Conservation (phyloP, 2,329 filamentous ascomycete genomes). For the Alternaria brassicae region DNA sequence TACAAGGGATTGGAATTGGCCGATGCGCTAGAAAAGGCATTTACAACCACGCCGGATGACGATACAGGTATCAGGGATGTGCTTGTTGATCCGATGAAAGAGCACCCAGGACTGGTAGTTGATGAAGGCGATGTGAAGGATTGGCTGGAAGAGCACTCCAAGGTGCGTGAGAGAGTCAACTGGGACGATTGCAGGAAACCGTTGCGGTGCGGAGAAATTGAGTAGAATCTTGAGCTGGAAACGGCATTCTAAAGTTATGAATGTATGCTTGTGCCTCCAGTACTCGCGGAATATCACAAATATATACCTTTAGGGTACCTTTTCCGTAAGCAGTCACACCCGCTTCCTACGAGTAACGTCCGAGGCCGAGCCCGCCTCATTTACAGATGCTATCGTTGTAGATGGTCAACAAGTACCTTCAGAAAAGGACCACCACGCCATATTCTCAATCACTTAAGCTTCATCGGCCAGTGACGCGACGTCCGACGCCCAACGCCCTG, state of each 20-base stretch:
- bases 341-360: too few relatives aligned
- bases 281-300: too few relatives aligned
- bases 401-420: neutral
- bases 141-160: slow-evolving; percentile 15
- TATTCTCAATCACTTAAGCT: neutral
- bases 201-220: neutral
- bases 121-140: slow-evolving; percentile 12
- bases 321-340: too few relatives aligned
- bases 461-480: neutral
- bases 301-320: too few relatives aligned
- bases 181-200: neutral
- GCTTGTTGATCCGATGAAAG: slow-evolving; percentile 3
- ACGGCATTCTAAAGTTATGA: too few relatives aligned
- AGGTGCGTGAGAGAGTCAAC: slow-evolving; percentile 1
- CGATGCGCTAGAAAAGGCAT: slow-evolving; percentile 11
- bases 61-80: slow-evolving; percentile 7
- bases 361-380: too few relatives aligned
- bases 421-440: neutral
- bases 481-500: neutral
- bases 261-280: too few relatives aligned
- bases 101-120: slow-evolving; percentile 11
- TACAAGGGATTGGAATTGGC: slow-evolving; percentile 2
- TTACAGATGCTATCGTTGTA: too few relatives aligned
- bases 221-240: too few relatives aligned
- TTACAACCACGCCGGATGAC: slow-evolving; percentile 9